Conservation (phyloP, 2,329 filamentous ascomycete genomes). For the Colletotrichum sp. region DNA sequence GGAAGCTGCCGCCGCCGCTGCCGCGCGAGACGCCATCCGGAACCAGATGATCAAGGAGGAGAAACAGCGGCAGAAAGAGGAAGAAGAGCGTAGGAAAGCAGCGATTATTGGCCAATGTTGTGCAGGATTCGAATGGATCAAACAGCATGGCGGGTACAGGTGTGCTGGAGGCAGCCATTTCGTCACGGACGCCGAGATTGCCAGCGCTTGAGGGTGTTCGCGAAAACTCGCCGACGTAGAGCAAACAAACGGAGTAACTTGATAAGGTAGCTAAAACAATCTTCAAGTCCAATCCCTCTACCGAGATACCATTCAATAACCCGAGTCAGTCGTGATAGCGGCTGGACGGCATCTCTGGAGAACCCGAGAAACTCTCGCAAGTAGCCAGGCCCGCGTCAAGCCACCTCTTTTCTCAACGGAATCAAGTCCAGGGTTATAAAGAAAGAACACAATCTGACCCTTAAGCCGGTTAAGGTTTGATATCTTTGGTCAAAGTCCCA, state of each 20-base stretch:
- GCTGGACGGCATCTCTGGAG: background rate
- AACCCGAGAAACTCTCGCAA: background rate
- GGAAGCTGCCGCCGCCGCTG: conserved; percentile 25
- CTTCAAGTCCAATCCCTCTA: background rate
- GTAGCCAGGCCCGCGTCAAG: background rate
- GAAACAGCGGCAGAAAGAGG: conserved; percentile 39
- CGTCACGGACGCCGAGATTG: conserved; percentile 42
- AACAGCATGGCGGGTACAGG: conserved; percentile 60
- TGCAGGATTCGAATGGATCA: conserved; percentile 65
- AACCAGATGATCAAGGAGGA: conserved; percentile 42
- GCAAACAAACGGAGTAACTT: background rate
- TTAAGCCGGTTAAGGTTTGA: background rate
- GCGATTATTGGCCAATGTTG: conserved; percentile 59
- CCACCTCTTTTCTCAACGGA: background rate
- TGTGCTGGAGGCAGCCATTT: conserved; percentile 68
- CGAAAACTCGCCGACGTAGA: background rate
- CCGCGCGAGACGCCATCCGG: conserved; percentile 39
- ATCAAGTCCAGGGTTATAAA: background rate
- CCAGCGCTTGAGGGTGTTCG: background rate
- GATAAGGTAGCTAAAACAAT: background rate
- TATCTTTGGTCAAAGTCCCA: background rate
- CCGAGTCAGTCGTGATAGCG: background rate
- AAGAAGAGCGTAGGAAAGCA: conserved; percentile 50
- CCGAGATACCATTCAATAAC: background rate
- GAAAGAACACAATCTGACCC: background rate